Percentiles rank a stretch among this genome's conserved stretches.
These are phyloP conservation scores for Solanum acaule DNA, from an alignment of 257 asterid genomes.

Conservation along the genomic window DNA sequence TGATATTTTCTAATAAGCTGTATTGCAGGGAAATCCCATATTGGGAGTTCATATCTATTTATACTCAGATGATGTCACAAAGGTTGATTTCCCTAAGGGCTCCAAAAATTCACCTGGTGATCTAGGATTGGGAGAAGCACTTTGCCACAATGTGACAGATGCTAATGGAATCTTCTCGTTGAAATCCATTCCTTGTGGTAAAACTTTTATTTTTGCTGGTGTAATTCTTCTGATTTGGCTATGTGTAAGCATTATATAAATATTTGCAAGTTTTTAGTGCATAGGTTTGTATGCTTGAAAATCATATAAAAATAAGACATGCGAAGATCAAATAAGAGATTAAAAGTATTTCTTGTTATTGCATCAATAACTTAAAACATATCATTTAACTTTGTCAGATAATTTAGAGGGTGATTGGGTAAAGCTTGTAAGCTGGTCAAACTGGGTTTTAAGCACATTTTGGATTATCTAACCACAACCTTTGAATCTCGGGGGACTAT, in stretches of 20 bases:
- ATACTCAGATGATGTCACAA: conserved; percentile 72
- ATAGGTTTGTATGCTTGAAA: not conserved
- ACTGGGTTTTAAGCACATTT: not conserved
- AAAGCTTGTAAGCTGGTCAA: not conserved
- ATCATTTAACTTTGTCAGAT: not conserved
- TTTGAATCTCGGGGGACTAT: not conserved
- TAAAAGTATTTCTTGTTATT: not conserved
- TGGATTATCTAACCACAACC: not conserved
- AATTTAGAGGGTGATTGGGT: not conserved
- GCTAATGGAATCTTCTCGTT: conserved; percentile 82
- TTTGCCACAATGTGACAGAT: conserved; percentile 84
- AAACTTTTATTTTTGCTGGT: conserved; percentile 6
- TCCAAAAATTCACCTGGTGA: conserved; percentile 63
- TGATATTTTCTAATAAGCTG: not conserved
- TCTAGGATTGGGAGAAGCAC: conserved; percentile 53
- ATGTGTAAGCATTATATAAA: not conserved
- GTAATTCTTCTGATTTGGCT: not conserved
- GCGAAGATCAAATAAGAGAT: not conserved
- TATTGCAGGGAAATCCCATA: conserved; percentile 82
- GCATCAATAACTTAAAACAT: not conserved
- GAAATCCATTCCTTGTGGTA: conserved; percentile 87
- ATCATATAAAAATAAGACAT: not conserved
- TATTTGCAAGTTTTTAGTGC: not conserved
- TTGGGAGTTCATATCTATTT: conserved; percentile 89
- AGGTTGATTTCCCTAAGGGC: conserved; percentile 71